Conservation (phyloP, 1,284 basidiomycete genomes). For the Cutaneotrichosporon spelunceum region DNA sequence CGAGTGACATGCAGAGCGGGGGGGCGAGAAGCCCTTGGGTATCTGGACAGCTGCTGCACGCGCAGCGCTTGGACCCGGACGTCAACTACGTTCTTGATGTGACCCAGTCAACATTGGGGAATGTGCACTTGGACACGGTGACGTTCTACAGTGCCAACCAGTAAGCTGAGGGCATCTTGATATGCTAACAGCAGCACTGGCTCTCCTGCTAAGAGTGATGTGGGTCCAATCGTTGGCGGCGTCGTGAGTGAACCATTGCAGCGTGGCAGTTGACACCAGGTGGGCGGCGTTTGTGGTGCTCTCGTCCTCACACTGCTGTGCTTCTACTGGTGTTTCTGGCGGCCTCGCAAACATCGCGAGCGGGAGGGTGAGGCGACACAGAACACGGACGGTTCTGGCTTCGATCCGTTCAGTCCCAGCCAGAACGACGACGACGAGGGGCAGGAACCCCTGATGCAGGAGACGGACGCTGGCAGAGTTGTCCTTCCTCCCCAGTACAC, state of each 20-base stretch:
- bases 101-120: background rate
- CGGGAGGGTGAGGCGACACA: background rate
- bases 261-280: background rate
- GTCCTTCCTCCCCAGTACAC: background rate
- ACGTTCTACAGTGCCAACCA: background rate
- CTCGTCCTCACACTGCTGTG: background rate
- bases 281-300: background rate
- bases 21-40: background rate
- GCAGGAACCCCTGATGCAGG: background rate
- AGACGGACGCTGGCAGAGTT: background rate
- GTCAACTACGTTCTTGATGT: background rate
- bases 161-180: background rate
- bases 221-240: conserved; percentile 1
- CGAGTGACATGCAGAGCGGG: no score
- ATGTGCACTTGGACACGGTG: background rate
- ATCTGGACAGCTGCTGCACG: background rate
- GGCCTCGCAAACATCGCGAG: background rate
- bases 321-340: conserved; percentile 3
- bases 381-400: background rate
- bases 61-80: background rate
- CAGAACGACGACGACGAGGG: no score
- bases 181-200: background rate
- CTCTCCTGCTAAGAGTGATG: background rate
- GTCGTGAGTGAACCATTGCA: background rate
- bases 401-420: background rate